A percentile compares a stretch with the other conserved stretches of the same genome.
Evolutionary conservation across 2,329 filamentous ascomycete species (phyloP).

Genomic region (Pseudocercospora eumusae): DNA sequence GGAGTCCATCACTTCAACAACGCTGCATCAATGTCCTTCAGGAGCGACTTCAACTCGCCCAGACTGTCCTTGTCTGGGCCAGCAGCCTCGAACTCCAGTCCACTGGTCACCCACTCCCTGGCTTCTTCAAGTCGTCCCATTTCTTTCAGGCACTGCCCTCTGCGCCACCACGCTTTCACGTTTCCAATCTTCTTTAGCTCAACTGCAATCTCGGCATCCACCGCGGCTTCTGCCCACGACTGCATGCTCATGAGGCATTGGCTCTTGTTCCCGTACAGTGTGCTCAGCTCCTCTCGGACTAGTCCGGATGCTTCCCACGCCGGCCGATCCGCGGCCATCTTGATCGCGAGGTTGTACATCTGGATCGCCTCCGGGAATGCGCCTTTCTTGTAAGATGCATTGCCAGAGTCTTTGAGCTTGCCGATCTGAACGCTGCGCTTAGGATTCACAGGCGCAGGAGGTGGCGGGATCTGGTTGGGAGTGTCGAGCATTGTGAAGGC

Average conservation of each 20-base stretch:
- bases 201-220: slow-evolving; percentile 84
- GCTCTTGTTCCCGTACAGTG: slow-evolving; percentile 80
- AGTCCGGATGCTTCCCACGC: slow-evolving; percentile 84
- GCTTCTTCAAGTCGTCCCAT: slow-evolving; percentile 89
- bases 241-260: slow-evolving; percentile 84
- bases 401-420: slow-evolving; percentile 88
- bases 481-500: slow-evolving; percentile 64
- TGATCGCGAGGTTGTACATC: slow-evolving; percentile 80
- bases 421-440: slow-evolving; percentile 84
- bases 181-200: slow-evolving; percentile 86
- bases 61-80: slow-evolving; percentile 37
- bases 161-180: slow-evolving; percentile 91
- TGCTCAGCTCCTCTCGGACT: slow-evolving; percentile 79
- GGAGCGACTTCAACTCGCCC: slow-evolving; percentile 37
- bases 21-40: slow-evolving; percentile 33
- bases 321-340: slow-evolving; percentile 82
- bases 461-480: slow-evolving; percentile 70
- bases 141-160: slow-evolving; percentile 81
- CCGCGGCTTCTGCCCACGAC: slow-evolving; percentile 80
- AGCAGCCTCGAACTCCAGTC: slow-evolving; percentile 62
- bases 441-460: slow-evolving; percentile 87
- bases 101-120: slow-evolving; percentile 71
- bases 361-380: slow-evolving; percentile 73
- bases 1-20: slow-evolving; percentile 15
- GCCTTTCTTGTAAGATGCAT: slow-evolving; percentile 77